Conservation (phyloP, 441 rosid species). For the Dalechampia spathulata region DNA sequence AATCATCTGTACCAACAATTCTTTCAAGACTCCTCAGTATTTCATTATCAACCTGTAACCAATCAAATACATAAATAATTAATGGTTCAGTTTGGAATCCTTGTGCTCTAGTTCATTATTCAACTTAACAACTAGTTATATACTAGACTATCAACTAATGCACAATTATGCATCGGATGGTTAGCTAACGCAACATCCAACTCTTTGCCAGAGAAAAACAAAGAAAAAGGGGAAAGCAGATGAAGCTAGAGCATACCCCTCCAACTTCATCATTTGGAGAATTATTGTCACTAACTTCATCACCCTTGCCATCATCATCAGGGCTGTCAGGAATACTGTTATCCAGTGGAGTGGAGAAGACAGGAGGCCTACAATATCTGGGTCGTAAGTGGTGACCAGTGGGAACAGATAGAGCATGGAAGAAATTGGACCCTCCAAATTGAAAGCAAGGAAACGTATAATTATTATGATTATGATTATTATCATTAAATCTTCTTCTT, state of each 20-base stretch:
- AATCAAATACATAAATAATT: not conserved
- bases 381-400: slow-evolving; percentile 15
- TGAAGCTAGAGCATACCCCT: slow-evolving; percentile 27
- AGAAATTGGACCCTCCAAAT: slow-evolving; percentile 23
- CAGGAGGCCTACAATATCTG: slow-evolving; percentile 31
- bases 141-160: not conserved
- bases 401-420: slow-evolving; percentile 19
- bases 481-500: slow-evolving; percentile 32
- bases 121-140: no score
- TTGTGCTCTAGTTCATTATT: not conserved
- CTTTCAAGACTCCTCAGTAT: slow-evolving; percentile 71
- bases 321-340: slow-evolving; percentile 42
- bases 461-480: slow-evolving; percentile 24
- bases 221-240: no score
- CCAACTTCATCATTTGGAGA: slow-evolving; percentile 26
- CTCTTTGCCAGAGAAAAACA: no score
- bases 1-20: slow-evolving; percentile 84
- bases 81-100: not conserved
- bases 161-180: not conserved
- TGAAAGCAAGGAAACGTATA: slow-evolving; percentile 20
- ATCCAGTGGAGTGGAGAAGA: slow-evolving; percentile 35
- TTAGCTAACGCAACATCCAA: not conserved
- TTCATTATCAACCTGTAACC: slow-evolving; percentile 45
- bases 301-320: no score
- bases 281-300: slow-evolving; percentile 19